A percentile compares a stretch with the other conserved stretches of the same genome.
Conservation (phyloP, 164 flowering plant species). For the Vitis rotundifolia region DNA sequence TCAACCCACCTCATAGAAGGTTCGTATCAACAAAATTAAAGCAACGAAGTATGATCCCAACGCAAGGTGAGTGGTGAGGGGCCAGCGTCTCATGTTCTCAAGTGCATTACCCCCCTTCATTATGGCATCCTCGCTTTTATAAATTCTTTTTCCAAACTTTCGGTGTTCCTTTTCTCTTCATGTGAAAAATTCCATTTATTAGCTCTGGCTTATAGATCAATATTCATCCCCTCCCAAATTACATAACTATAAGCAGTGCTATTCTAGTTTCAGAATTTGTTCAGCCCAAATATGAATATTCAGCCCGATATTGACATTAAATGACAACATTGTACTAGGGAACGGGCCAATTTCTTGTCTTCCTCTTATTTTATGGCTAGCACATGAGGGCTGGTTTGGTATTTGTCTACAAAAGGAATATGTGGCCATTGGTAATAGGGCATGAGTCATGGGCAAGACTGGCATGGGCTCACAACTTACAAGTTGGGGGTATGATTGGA, state of each 20-base stretch:
- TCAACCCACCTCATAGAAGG: too few species aligned
- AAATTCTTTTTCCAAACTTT: constrained; percentile 9
- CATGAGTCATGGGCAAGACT: constrained; percentile 6
- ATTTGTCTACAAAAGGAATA: too few species aligned
- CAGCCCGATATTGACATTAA: too few species aligned
- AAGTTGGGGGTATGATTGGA: constrained; percentile 38
- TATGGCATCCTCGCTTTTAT: constrained; percentile 19
- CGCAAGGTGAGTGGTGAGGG: constrained; percentile 18
- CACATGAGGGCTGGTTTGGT: too few species aligned
- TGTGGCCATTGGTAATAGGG: constrained; percentile 1
- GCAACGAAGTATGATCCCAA: constrained; percentile 10
- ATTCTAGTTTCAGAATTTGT: too few species aligned
- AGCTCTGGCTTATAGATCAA: neutral
- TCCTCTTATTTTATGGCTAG: too few species aligned
- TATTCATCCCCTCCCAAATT: neutral
- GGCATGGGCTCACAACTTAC: constrained; percentile 21
- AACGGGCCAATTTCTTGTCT: neutral
- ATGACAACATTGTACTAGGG: neutral
- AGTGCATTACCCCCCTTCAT: constrained; percentile 27
- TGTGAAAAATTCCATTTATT: neutral
- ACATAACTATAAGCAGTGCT: neutral
- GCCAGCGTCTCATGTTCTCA: constrained; percentile 17
- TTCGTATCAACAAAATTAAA: neutral
- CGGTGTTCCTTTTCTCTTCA: constrained; percentile 11
- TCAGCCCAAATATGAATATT: too few species aligned